Conservation (phyloP, 345 rosid species). For the Eucalyptus curtisii region DNA sequence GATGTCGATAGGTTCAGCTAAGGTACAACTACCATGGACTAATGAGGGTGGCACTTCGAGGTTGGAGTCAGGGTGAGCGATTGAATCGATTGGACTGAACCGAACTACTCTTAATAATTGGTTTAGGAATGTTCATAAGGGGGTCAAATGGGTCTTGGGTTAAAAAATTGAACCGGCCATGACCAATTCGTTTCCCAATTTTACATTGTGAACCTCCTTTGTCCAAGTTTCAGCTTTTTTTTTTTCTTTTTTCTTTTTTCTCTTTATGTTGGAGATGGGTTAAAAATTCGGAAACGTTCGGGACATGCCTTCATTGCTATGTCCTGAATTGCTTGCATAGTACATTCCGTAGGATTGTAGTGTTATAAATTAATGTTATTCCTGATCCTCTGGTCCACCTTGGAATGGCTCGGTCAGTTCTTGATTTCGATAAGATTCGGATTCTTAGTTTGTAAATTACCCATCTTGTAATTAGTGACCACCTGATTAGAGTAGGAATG, state of each 20-base stretch:
- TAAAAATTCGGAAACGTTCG: too few relatives aligned
- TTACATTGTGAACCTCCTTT: background rate
- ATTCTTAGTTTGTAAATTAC: too few relatives aligned
- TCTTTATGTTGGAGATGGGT: too few relatives aligned
- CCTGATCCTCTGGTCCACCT: fast-evolving
- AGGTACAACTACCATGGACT: background rate
- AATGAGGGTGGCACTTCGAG: background rate
- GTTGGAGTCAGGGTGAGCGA: fast-evolving
- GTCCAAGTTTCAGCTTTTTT: background rate
- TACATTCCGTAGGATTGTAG: background rate
- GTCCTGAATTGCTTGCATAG: background rate
- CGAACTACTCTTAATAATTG: background rate
- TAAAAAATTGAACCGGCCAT: background rate
- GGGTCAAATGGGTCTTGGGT: background rate
- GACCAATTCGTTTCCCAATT: background rate
- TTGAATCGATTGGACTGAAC: background rate
- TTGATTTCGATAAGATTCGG: too few relatives aligned
- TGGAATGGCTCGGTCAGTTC: fast-evolving
- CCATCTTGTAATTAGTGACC: background rate
- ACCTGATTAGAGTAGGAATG: background rate
- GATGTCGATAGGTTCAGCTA: background rate
- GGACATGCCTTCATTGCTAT: background rate
- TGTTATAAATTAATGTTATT: background rate
- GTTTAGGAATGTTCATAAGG: background rate
- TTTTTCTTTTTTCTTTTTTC: too few relatives aligned